phyloP scores from a whole-genome alignment of 768 basidiomycete species.

The Boletus rubroflammeus region DNA sequence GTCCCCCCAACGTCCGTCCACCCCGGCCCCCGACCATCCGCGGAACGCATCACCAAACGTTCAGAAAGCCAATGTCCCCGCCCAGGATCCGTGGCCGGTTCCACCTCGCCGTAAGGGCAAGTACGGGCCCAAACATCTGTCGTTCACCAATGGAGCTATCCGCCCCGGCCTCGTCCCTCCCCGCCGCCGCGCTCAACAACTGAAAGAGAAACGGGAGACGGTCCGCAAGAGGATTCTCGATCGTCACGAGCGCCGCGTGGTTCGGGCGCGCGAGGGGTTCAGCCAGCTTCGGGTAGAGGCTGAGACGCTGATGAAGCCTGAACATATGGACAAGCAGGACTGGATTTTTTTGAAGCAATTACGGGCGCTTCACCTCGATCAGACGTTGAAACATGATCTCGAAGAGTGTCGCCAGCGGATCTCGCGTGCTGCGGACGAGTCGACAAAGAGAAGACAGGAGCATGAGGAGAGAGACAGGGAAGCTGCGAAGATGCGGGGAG shows the following conservation, averaged over 20 bases:
- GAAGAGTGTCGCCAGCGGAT: slow-evolving; percentile 19
- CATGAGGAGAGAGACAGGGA: slow-evolving; percentile 18
- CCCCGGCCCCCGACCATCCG: neutral
- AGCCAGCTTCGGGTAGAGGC: slow-evolving; percentile 9
- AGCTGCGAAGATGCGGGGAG: slow-evolving; percentile 16
- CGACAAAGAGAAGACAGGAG: slow-evolving; percentile 11
- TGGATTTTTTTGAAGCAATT: slow-evolving; percentile 27
- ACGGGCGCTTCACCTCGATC: slow-evolving; percentile 11
- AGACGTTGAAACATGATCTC: slow-evolving; percentile 10
- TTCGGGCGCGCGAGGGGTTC: slow-evolving; percentile 1
- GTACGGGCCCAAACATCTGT: slow-evolving; percentile 16
- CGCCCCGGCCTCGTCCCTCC: neutral
- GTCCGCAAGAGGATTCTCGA: neutral
- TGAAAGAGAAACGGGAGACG: slow-evolving; percentile 10
- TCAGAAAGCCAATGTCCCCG: neutral
- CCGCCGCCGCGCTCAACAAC: slow-evolving; percentile 1
- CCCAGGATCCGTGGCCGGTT: neutral
- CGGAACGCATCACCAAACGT: neutral
- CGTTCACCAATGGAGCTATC: slow-evolving; percentile 1
- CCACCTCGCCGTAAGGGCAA: slow-evolving; percentile 9
- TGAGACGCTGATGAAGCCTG: slow-evolving; percentile 15
- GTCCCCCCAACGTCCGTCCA: neutral
- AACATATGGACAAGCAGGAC: slow-evolving; percentile 18
- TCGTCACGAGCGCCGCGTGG: slow-evolving; percentile 2
- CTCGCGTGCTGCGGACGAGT: slow-evolving; percentile 21